phyloP scores from a whole-genome alignment of 768 basidiomycete genomes.

The Pleurotus citrinopileatus region DNA sequence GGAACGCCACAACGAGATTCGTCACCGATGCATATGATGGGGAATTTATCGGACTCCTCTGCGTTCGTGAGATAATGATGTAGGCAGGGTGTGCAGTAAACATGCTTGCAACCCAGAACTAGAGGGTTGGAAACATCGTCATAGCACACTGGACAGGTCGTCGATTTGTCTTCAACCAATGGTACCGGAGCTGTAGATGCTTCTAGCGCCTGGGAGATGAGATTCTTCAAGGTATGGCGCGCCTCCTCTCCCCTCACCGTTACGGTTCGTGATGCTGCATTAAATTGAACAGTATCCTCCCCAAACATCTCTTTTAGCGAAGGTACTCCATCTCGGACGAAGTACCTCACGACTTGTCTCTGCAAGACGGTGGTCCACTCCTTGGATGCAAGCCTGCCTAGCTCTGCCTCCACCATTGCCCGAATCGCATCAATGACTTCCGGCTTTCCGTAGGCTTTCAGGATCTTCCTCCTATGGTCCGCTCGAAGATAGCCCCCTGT shows the following conservation, averaged over 20 bases:
- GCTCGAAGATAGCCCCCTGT: slow-evolving; percentile 41
- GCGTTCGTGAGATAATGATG: slow-evolving; percentile 40
- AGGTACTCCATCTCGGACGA: slow-evolving; percentile 47
- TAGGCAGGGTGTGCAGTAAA: slow-evolving; percentile 48
- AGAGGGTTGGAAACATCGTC: slow-evolving; percentile 39
- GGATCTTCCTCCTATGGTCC: slow-evolving; percentile 41
- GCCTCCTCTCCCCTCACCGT: slow-evolving; percentile 57
- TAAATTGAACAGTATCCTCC: slow-evolving; percentile 48
- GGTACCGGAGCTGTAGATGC: slow-evolving; percentile 10
- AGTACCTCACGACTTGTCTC: slow-evolving; percentile 41
- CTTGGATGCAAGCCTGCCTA: slow-evolving; percentile 42
- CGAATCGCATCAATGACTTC: slow-evolving; percentile 12
- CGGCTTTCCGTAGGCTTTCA: slow-evolving; percentile 22
- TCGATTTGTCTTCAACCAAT: not conserved
- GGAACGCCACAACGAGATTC: slow-evolving; percentile 49
- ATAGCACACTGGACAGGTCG: slow-evolving; percentile 54
- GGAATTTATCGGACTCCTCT: slow-evolving; percentile 48
- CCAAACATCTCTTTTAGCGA: slow-evolving; percentile 52
- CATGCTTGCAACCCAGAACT: slow-evolving; percentile 45
- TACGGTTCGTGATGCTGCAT: slow-evolving; percentile 34
- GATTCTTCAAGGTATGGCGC: slow-evolving; percentile 38
- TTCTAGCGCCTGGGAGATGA: slow-evolving; percentile 40
- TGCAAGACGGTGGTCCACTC: slow-evolving; percentile 39
- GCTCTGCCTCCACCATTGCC: slow-evolving; percentile 24
- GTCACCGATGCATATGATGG: slow-evolving; percentile 61